phyloP scores from a whole-genome alignment of 148 eudicot species.

The Chenopodium berlandieri region DNA sequence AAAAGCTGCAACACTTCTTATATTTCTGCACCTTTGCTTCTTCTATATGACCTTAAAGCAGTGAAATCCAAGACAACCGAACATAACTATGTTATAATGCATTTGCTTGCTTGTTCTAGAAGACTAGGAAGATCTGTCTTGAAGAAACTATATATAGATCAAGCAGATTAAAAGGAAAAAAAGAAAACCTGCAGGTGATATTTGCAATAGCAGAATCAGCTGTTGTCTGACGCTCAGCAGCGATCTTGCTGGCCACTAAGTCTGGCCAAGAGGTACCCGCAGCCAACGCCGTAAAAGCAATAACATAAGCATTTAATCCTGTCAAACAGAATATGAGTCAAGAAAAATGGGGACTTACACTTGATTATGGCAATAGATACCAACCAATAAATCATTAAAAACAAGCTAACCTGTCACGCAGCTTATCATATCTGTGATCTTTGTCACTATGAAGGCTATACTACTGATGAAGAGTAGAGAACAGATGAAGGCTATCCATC shows the following conservation, averaged over 20 bases:
- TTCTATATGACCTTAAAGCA: background rate
- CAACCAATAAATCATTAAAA: background rate
- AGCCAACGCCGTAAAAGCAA: slow-evolving; percentile 86
- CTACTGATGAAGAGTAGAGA: slow-evolving; percentile 73
- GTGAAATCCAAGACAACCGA: background rate
- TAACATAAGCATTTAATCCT: slow-evolving; percentile 80
- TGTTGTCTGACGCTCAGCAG: slow-evolving; percentile 86
- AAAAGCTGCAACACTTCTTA: too few relatives aligned
- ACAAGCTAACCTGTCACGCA: slow-evolving; percentile 69
- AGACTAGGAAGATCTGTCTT: background rate
- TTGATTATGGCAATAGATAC: background rate
- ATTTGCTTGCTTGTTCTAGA: background rate
- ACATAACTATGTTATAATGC: background rate
- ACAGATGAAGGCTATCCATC: slow-evolving; percentile 87
- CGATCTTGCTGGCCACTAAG: slow-evolving; percentile 92
- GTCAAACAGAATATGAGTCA: slow-evolving; percentile 17
- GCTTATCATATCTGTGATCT: slow-evolving; percentile 74
- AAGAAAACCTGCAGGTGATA: slow-evolving; percentile 47
- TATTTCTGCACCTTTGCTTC: background rate
- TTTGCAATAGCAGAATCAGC: slow-evolving; percentile 98
- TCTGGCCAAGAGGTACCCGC: slow-evolving; percentile 98
- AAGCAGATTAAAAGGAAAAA: background rate
- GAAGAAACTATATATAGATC: background rate
- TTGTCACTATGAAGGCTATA: slow-evolving; percentile 74
- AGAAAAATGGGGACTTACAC: background rate